These are phyloP conservation scores for Peronospora tabacina DNA, from an alignment of 352 stramenopile species.

Conservation along the genomic window DNA sequence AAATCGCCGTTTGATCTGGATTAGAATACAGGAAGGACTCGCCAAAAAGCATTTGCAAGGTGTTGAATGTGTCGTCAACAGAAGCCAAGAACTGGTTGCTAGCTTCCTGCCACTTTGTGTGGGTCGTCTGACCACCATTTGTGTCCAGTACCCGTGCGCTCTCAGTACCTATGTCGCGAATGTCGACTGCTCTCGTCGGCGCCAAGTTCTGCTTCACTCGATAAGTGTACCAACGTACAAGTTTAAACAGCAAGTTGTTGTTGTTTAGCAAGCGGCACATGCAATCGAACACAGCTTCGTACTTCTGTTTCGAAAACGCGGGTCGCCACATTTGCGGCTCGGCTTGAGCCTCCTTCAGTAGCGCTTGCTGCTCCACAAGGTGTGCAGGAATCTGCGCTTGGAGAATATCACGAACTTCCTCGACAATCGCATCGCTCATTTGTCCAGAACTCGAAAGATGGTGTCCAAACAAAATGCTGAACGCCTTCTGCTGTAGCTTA, in stretches of 20 bases:
- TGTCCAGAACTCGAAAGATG: conserved; percentile 47
- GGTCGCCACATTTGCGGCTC: conserved; percentile 69
- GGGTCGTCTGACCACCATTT: conserved; percentile 13
- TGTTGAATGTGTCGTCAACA: conserved; percentile 62
- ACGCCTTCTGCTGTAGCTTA: conserved; percentile 50
- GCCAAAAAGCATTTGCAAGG: conserved; percentile 62
- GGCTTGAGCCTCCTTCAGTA: conserved; percentile 53
- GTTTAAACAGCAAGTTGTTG: conserved; percentile 76
- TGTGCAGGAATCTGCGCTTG: conserved; percentile 48
- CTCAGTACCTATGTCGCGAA: conserved; percentile 27
- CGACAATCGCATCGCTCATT: conserved; percentile 47
- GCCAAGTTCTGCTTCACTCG: conserved; percentile 42
- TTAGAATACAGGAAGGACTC: conserved; percentile 71
- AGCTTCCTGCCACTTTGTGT: conserved; percentile 46
- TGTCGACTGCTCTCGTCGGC: conserved; percentile 39
- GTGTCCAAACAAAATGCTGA: conserved; percentile 62
- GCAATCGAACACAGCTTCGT: conserved; percentile 53
- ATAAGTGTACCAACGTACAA: conserved; percentile 72
- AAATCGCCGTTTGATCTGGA: conserved; percentile 70
- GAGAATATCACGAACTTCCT: conserved; percentile 48
- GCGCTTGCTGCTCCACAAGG: conserved; percentile 46
- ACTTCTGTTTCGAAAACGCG: conserved; percentile 67
- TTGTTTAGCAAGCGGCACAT: conserved; percentile 68
- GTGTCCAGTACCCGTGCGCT: conserved; percentile 7
- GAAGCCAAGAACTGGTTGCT: conserved; percentile 44